Evolutionary conservation across 2,329 filamentous ascomycete species (phyloP).

Genomic region (Verticillium longisporum): DNA sequence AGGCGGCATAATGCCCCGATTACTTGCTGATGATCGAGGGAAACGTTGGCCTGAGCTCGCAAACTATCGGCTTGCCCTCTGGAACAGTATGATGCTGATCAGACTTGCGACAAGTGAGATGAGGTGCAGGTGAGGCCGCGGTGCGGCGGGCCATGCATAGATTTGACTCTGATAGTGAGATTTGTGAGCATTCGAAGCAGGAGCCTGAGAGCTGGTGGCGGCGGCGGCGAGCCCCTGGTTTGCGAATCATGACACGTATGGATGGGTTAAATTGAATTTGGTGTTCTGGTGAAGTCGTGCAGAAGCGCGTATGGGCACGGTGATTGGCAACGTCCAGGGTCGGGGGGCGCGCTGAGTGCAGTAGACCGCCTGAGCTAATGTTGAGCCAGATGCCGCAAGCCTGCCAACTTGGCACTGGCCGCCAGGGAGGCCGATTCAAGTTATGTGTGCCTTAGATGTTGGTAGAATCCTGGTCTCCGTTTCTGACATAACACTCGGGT

Average conservation of each 20-base stretch:
- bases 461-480: neutral
- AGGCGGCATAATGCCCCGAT: too few relatives aligned
- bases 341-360: neutral
- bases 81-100: neutral
- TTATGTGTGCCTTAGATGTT: neutral
- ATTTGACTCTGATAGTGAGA: neutral
- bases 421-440: neutral
- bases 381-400: neutral
- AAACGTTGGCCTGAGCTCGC: neutral
- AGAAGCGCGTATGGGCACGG: neutral
- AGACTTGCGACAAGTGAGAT: neutral
- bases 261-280: neutral
- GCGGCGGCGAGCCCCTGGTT: neutral
- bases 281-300: neutral
- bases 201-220: neutral
- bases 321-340: neutral
- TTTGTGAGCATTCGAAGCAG: neutral
- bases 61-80: neutral
- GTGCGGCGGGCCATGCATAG: neutral
- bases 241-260: constrained; percentile 3
- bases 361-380: neutral
- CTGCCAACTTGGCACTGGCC: neutral
- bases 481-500: neutral
- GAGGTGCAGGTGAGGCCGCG: neutral
- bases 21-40: too few relatives aligned